Conservation (phyloP, 495 filamentous ascomycete species). For the Tetracladium setigerum region DNA sequence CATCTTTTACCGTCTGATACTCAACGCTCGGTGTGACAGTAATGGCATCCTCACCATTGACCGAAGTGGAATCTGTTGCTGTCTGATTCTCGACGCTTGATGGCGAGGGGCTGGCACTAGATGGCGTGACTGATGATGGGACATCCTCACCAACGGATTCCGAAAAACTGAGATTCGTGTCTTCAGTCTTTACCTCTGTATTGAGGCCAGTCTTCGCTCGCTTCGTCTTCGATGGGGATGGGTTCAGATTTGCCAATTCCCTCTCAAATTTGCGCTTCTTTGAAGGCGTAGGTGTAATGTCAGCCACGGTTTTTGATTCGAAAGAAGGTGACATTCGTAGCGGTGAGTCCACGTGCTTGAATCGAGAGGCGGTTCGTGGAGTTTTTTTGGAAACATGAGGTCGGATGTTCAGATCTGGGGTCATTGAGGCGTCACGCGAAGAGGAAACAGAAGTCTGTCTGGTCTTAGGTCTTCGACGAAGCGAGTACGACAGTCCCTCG, state of each 20-base stretch:
- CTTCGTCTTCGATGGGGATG: not conserved
- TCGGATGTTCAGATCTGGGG: slow-evolving; percentile 21
- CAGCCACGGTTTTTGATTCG: not conserved
- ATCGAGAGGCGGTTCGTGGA: slow-evolving; percentile 12
- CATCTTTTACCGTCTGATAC: too few relatives aligned
- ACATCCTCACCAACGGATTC: not conserved
- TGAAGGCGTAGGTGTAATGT: slow-evolving; percentile 2
- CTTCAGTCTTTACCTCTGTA: slow-evolving; percentile 8
- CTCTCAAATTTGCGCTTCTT: slow-evolving; percentile 7
- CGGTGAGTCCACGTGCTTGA: slow-evolving; percentile 11
- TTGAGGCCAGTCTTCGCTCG: slow-evolving; percentile 2
- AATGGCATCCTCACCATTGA: slow-evolving; percentile 19
- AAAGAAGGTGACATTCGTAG: slow-evolving; percentile 5
- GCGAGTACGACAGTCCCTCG: slow-evolving; percentile 12
- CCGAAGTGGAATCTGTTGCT: slow-evolving; percentile 20
- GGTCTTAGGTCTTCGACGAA: slow-evolving; percentile 12
- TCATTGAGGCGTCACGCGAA: slow-evolving; percentile 18
- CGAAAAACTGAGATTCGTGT: slow-evolving; percentile 3
- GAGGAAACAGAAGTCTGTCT: slow-evolving; percentile 3
- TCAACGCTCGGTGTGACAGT: slow-evolving; percentile 2
- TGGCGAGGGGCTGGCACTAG: slow-evolving; percentile 6
- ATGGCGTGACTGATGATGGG: slow-evolving; percentile 4
- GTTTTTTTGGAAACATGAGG: slow-evolving; percentile 15
- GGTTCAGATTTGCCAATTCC: slow-evolving; percentile 1
- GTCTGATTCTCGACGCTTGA: slow-evolving; percentile 8